Base-by-base conservation (phyloP, 345 rosid genomes). In the Erucastrum elatum region DNA sequence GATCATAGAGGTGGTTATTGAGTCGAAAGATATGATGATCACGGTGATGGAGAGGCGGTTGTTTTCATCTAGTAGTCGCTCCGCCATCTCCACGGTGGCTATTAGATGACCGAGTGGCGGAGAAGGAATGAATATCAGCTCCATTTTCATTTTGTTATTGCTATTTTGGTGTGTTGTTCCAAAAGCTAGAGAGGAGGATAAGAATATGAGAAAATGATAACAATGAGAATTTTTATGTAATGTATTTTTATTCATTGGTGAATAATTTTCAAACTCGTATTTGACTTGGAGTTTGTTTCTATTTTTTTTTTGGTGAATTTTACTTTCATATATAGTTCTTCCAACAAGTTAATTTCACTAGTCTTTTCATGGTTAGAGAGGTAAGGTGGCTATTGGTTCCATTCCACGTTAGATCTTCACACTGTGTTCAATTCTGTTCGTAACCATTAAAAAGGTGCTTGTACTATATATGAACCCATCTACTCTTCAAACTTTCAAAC, bases 41-140 rank as follows among this genome's bases (percentile, higher is more conserved):
- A 88, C 56, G 2, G 88, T 74, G 81, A 80, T 21, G 21, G 79
- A 84, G 71, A 88, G 75, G 15, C 74, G 59, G 58, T 53, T 6
- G 49, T 34, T 37, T 87, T 64, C 76, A 17, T 84, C 30, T 1
- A 84, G 70, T 8, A 88, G 75, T 41, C 71, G 68, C 81, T 82
- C 82, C 0, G 84, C 92, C 29, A 82, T 3, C 84, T 87, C 82
- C 16, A 82, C 76, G 0, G 77, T 9, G 1, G 85, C 66, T n/a
- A 35, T 39, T 13, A 88, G 81, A 77, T 90, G 90, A 21, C 90
- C 82, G 0, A 26, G 68, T 0, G 10, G 77, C 1, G 85, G 83
- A 6, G 65, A 5, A 1, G 91, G 88, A 49, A 90, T 60, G 79
- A 87, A 81, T 13, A 87, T 82, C 2, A 88, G 81, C 85, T 84